Evolutionary conservation across 176 grass and related monocot species (phyloP), one percentile per base, ranked within the genome.

Genomic region (Chrysopogon serrulatus): DNA sequence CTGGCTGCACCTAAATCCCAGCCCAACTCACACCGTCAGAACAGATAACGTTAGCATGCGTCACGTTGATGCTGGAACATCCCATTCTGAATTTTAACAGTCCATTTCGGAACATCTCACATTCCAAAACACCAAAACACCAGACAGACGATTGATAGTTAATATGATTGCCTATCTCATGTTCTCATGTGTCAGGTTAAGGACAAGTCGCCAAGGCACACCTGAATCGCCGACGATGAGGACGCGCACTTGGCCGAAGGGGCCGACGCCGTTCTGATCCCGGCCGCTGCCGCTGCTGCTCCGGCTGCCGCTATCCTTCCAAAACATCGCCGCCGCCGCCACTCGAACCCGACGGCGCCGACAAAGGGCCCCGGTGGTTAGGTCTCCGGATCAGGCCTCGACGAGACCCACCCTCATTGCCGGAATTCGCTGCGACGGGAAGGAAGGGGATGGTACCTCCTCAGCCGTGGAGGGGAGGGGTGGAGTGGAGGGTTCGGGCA

Each of bases 141-240:
- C 49, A 69, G 74, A 68, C 34, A 11, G 10, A 68, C 49, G 65
- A 45, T 23, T 39, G 12, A 66, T 16, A 53, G 69, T 78, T 6
- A 24, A 71, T 62, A 49, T 5, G 21, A 18, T 17, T n/a, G 54
- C 12, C 21, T 13, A 67, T 76, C 14, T 76, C 14, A 21, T 10
- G 53, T 71, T 54, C 19, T 39, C 67, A 60, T n/a, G 23, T 4
- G 19, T 28, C 45, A 79, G 76, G 75, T 45, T 49, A 42, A 88
- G 37, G 43, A 71, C 67, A 65, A 39, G 15, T 70, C 21, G 66
- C 60, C 32, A 27, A 16, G 21, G 44, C 67, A 26, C 36, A 94
- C 93, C 93, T 90, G 91, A 93, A 90, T 99, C 96, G 23, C 96
- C 96, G 37, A 96, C 90, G 69, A 99, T 77, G 81, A 99, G 93